Base-by-base conservation (phyloP, 139 green algal species). In the Chlorella sp. region DNA sequence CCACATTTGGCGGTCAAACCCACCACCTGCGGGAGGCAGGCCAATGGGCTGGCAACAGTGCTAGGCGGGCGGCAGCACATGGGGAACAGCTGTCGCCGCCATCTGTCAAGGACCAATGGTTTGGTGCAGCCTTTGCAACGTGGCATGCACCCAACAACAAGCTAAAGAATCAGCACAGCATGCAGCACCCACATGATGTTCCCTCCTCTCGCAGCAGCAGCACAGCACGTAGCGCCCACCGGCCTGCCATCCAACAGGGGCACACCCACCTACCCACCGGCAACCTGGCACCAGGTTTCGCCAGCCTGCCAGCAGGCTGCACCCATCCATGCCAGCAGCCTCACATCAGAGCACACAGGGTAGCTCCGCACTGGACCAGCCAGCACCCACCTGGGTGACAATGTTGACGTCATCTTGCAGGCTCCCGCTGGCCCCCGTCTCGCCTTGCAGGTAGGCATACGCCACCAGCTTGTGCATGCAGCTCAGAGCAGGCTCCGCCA, bases 381-480 rank as follows among this genome's bases (percentile, higher is more conserved):
- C 57, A 73, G 48, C 28, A 36, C 61, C 42, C 39, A 92, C 93
- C 82, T 94, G 89, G n/a, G 91, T 79, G 15, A 95, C 91, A 0
- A 95, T 64, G 69, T 87, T 94, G 42, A 48, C 84, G 42, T 87
- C 90, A 69, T 97, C 95, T 60, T 96, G 90, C 61, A 96, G 85
- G 4, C 90, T 81, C 1, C 95, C 95, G 24, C 82, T 88, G 37
- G 89, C 28, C 15, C 90, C 88, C 57, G 92, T 93, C 90, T 97
- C 95, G 12, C 90, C 95, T 61, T 98, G 96, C 64, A 99, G 91
- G 93, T 97, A 99, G 2, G 96, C 96, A 32, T 94, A 86, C 18
- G 92, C 68, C 83, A 97, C 96, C 83, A 99, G 93, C 94, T 99
- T 99, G 94, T 99, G 97, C 81, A 99, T 90, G 88, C 95, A 97